Conservation (phyloP, 2,329 filamentous ascomycete species). For the Rutstroemia sp. region DNA sequence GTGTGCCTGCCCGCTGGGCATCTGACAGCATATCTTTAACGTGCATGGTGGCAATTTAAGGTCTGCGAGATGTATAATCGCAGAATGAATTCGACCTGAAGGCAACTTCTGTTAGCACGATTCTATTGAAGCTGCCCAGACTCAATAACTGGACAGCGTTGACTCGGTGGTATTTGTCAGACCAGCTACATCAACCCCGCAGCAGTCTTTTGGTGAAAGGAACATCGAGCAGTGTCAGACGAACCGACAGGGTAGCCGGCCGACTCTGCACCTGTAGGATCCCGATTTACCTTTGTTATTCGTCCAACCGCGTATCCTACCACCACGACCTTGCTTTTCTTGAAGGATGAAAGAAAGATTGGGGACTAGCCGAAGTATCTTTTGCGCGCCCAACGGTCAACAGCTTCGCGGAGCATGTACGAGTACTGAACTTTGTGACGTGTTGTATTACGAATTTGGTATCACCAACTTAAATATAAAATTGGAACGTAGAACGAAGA, state of each 20-base stretch:
- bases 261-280: not conserved
- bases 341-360: constrained; percentile 3
- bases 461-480: not conserved
- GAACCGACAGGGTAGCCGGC: not conserved
- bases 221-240: not conserved
- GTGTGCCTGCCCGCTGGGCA: constrained; percentile 68
- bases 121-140: not conserved
- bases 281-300: constrained; percentile 2
- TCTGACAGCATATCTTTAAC: constrained; percentile 86
- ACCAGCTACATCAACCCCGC: not conserved
- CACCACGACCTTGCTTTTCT: not conserved
- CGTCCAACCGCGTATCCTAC: not conserved
- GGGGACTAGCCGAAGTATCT: constrained; percentile 34
- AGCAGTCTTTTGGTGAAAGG: not conserved
- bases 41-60: constrained; percentile 63
- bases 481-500: not conserved
- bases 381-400: constrained; percentile 40
- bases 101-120: constrained; percentile 7
- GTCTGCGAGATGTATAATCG: not conserved
- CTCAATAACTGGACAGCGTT: not conserved
- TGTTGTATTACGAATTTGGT: not conserved
- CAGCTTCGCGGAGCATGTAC: constrained; percentile 49
- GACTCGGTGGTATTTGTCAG: not conserved
- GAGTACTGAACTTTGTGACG: constrained; percentile 34
- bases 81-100: not conserved